phyloP scores from a whole-genome alignment of 306 rosid genomes.

The Quercus glauca region DNA sequence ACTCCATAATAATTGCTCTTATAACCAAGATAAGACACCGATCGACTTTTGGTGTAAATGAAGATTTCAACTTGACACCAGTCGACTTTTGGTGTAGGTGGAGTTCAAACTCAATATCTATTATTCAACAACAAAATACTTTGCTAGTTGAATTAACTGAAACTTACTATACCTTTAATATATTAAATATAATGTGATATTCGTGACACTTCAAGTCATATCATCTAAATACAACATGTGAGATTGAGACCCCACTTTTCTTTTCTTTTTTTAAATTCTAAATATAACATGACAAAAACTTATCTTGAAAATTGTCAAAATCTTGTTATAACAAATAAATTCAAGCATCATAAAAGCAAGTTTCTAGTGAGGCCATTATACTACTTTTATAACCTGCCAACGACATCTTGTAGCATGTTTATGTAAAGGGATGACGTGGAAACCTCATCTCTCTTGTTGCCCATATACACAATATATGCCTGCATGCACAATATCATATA shows the following conservation, averaged over 20 bases:
- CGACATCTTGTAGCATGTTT: conserved; percentile 29
- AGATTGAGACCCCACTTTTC: too few species aligned
- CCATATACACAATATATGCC: conserved; percentile 46
- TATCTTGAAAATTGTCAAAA: background rate
- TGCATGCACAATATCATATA: conserved; percentile 9
- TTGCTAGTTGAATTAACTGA: accelerated
- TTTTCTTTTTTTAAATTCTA: too few species aligned
- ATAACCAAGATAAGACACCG: too few species aligned
- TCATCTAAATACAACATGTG: too few species aligned
- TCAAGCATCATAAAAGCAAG: background rate
- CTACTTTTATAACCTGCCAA: conserved; percentile 27
- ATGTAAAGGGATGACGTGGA: conserved; percentile 20
- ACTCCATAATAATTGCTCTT: too few species aligned
- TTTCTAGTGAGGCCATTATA: background rate
- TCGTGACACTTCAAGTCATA: too few species aligned
- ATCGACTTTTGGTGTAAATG: accelerated
- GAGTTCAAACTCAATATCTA: too few species aligned
- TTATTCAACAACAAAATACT: accelerated
- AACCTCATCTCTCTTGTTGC: conserved; percentile 20
- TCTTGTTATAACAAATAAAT: background rate
- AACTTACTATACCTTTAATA: accelerated
- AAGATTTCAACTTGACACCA: too few species aligned
- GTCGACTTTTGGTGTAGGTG: accelerated
- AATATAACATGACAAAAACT: too few species aligned
- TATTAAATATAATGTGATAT: too few species aligned